Evolutionary conservation across 306 rosid species (phyloP).

Genomic region (Astragalus membranaceus): DNA sequence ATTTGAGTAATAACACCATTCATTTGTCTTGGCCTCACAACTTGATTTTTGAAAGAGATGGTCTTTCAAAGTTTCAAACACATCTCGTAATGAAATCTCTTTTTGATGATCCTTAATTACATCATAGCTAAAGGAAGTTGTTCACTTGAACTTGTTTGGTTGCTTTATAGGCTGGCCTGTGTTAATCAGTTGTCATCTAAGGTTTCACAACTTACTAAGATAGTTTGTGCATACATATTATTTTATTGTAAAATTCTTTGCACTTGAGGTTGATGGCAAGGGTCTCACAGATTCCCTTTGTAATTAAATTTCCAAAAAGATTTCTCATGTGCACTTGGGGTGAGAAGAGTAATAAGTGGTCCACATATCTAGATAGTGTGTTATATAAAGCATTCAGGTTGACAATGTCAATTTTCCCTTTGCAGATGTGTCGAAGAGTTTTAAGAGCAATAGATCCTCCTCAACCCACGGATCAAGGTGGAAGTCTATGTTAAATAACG

Average conservation of each 20-base stretch:
- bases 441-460: slow-evolving; percentile 33
- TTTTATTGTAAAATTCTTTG: not conserved
- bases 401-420: slow-evolving; percentile 14
- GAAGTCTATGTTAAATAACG: slow-evolving; percentile 59
- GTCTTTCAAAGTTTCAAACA: not conserved
- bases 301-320: not conserved
- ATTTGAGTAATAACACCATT: not conserved
- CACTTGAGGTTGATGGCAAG: not conserved
- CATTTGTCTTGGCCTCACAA: not conserved
- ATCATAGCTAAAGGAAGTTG: not conserved
- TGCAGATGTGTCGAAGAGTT: slow-evolving; percentile 50
- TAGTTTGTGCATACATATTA: not conserved
- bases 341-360: not conserved
- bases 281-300: not conserved
- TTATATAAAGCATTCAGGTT: slow-evolving; percentile 8
- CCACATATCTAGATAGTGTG: not conserved
- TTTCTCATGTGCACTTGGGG: not conserved
- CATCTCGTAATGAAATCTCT: not conserved
- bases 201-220: not conserved
- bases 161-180: not conserved
- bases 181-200: no score
- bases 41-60: slow-evolving; percentile 4
- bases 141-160: not conserved
- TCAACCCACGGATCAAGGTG: slow-evolving; percentile 53
- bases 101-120: not conserved